Evolutionary conservation across 768 basidiomycete genomes (phyloP).

Genomic region (Imleria badia): DNA sequence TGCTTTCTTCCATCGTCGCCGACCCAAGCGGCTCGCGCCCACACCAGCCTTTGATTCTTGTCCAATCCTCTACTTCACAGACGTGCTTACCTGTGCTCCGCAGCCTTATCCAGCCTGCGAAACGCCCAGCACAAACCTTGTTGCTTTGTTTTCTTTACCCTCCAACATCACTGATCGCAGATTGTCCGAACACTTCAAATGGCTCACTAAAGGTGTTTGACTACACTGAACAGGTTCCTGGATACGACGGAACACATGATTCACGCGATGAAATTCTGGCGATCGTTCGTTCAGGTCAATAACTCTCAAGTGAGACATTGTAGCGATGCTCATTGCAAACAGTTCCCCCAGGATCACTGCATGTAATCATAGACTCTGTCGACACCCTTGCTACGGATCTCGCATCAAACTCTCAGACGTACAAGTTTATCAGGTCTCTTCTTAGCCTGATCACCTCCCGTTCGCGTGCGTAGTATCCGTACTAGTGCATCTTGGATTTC

Average conservation of each 20-base stretch:
- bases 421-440: slow-evolving; percentile 50
- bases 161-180: slow-evolving; percentile 44
- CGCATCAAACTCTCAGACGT: slow-evolving; percentile 52
- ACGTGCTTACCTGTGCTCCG: slow-evolving; percentile 57
- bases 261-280: slow-evolving; percentile 39
- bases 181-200: slow-evolving; percentile 18
- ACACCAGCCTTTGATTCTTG: slow-evolving; percentile 47
- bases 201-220: slow-evolving; percentile 44
- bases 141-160: slow-evolving; percentile 62
- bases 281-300: slow-evolving; percentile 39
- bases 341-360: slow-evolving; percentile 50
- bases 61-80: slow-evolving; percentile 62
- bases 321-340: slow-evolving; percentile 10
- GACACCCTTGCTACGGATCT: slow-evolving; percentile 64
- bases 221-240: slow-evolving; percentile 50
- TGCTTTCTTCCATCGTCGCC: slow-evolving; percentile 29
- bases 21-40: slow-evolving; percentile 21
- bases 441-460: slow-evolving; percentile 45
- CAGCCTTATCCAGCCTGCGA: slow-evolving; percentile 37
- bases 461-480: slow-evolving; percentile 41
- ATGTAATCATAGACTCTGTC: slow-evolving; percentile 69
- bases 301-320: background rate
- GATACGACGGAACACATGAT: slow-evolving; percentile 45
- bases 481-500: background rate
- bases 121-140: slow-evolving; percentile 30